Conservation (phyloP, 1,284 basidiomycete genomes). For the Trametes versicolor region DNA sequence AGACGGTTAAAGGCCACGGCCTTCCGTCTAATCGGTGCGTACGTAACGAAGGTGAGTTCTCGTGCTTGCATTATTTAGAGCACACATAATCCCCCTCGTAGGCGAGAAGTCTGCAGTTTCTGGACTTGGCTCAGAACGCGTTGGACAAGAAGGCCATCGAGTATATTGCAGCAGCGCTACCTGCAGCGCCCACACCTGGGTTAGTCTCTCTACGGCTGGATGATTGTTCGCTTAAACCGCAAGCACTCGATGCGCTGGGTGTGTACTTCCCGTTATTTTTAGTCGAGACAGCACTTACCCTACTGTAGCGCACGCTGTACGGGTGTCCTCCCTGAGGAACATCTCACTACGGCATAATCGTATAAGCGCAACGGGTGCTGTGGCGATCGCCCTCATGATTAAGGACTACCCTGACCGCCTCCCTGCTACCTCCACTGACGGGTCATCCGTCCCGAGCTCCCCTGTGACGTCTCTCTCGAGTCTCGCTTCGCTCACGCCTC, state of each 20-base stretch:
- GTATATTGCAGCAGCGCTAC: slow-evolving; percentile 78
- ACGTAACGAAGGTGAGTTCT: slow-evolving; percentile 69
- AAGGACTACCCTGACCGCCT: slow-evolving; percentile 90
- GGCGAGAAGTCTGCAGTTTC: slow-evolving; percentile 81
- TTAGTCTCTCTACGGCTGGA: slow-evolving; percentile 86
- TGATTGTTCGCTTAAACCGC: slow-evolving; percentile 79
- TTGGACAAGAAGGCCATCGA: slow-evolving; percentile 89
- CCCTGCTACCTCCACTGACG: slow-evolving; percentile 44
- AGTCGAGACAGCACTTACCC: background rate
- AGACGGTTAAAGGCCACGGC: slow-evolving; percentile 80
- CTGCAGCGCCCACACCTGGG: slow-evolving; percentile 61
- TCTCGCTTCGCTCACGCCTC: slow-evolving; percentile 36
- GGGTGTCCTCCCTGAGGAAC: slow-evolving; percentile 84
- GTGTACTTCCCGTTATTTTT: slow-evolving; percentile 15
- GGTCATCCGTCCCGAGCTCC: slow-evolving; percentile 37
- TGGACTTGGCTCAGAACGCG: slow-evolving; percentile 90
- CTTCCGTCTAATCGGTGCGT: slow-evolving; percentile 86
- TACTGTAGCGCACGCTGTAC: slow-evolving; percentile 77
- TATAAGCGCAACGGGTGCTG: slow-evolving; percentile 84
- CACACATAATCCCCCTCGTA: slow-evolving; percentile 41
- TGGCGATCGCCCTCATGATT: slow-evolving; percentile 94
- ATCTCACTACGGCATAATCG: slow-evolving; percentile 89
- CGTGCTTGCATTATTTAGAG: background rate
- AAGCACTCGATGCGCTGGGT: slow-evolving; percentile 83
- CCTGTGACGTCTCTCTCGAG: slow-evolving; percentile 36